These are phyloP conservation scores for Trichoderma koningiopsis DNA, from an alignment of 2,329 filamentous ascomycete genomes.

Conservation along the genomic window DNA sequence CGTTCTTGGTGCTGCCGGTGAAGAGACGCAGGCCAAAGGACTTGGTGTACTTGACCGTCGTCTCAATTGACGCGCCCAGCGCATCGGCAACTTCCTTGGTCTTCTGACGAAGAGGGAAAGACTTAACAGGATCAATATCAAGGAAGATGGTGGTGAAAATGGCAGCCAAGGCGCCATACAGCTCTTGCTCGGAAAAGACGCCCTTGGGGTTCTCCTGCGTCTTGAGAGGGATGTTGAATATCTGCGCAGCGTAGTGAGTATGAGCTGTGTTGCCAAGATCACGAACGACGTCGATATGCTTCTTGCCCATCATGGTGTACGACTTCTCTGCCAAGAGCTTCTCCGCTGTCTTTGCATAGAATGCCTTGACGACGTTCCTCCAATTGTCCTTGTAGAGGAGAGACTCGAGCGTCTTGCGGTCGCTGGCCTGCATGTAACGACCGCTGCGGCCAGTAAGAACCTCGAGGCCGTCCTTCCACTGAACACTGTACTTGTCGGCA, in stretches of 20 bases:
- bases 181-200: slow-evolving; percentile 55
- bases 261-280: slow-evolving; percentile 70
- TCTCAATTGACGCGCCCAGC: slow-evolving; percentile 63
- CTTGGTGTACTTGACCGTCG: slow-evolving; percentile 63
- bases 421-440: slow-evolving; percentile 26
- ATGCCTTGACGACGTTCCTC: slow-evolving; percentile 62
- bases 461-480: slow-evolving; percentile 65
- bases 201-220: slow-evolving; percentile 61
- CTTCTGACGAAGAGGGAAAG: slow-evolving; percentile 63
- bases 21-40: slow-evolving; percentile 47
- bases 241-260: slow-evolving; percentile 63
- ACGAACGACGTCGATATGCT: slow-evolving; percentile 70
- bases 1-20: slow-evolving; percentile 53
- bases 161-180: slow-evolving; percentile 64
- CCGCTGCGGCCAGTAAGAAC: slow-evolving; percentile 45
- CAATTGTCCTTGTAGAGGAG: slow-evolving; percentile 65
- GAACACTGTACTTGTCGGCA: slow-evolving; percentile 62
- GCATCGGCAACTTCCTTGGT: slow-evolving; percentile 59
- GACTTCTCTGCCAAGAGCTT: slow-evolving; percentile 66
- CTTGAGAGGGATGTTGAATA: slow-evolving; percentile 69
- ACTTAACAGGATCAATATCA: slow-evolving; percentile 66
- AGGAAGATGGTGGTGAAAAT: slow-evolving; percentile 69
- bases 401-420: slow-evolving; percentile 55
- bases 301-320: slow-evolving; percentile 56
- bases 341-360: slow-evolving; percentile 65